Evolutionary conservation across 495 filamentous ascomycete species (phyloP), one percentile per base, ranked within the genome.

Genomic region (Lophiotrema nucula): DNA sequence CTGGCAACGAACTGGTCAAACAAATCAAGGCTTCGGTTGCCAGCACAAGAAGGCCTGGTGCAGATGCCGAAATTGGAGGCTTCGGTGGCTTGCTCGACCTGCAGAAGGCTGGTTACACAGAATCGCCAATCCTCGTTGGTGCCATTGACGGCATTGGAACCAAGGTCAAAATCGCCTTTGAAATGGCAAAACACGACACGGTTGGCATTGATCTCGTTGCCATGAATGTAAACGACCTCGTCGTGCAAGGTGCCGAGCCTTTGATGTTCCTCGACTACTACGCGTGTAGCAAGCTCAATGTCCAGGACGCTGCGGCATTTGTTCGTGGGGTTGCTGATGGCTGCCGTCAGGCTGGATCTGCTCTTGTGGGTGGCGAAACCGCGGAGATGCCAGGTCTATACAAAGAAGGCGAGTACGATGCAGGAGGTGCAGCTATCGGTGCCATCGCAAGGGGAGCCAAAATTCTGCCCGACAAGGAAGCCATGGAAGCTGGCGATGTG

Each of bases 341-440:
- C 19, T 98, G 93, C 70, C 80, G 78, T 25, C 78, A 89, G 60
- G 83, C 91, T 5, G 84, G 83, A 44, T 95, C 92, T 60, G 90
- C 90, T n/a, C 79, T 98, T 4, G 85, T 96, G 38, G 93, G 93
- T 19, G 93, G 93, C 22, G 93, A 98, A 72, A 97, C 93, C 2
- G 93, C 93, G 8, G 93, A 97, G 74, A 96, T 98, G 93, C 92
- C 92, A 4, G 90, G 89, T 41, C 84, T 97, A 72, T 96, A 96
- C 74, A 71, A 83, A 5, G 81, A 79, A 23, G 84, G 88, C 33
- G 86, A 91, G 58, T 97, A 96, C 72, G 92, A 97, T 65, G 89
- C 92, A 13, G 90, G 88, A 18, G 93, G 95, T 56, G 85, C 85
- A 26, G 90, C 90, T 16, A 85, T 91, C 49, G 93, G 93, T 42